These are phyloP conservation scores for Rhodotorula kratochvilovae DNA, from an alignment of 768 basidiomycete genomes.

Conservation along the genomic window DNA sequence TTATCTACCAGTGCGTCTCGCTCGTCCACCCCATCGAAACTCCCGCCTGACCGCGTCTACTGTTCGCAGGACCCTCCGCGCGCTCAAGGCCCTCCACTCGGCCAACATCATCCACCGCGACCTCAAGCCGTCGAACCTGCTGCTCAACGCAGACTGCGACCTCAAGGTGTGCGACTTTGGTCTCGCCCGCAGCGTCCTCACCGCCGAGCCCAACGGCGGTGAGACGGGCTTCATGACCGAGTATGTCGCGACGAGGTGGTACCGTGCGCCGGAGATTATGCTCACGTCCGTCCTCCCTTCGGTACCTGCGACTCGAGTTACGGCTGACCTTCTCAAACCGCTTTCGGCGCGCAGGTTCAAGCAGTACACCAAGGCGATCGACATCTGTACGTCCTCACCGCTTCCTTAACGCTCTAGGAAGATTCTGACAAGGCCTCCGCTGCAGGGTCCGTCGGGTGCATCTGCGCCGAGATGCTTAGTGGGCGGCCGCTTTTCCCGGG, in stretches of 20 bases:
- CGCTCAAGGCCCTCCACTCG: conserved; percentile 88
- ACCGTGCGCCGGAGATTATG: conserved; percentile 56
- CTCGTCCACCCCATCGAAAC: not conserved
- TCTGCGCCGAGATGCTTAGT: conserved; percentile 82
- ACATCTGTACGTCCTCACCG: conserved; percentile 45
- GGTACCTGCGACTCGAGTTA: no score
- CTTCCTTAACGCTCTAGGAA: not conserved
- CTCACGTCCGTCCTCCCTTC: conserved; percentile 44
- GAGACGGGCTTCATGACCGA: conserved; percentile 49
- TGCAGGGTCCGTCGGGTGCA: conserved; percentile 68
- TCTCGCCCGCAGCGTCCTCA: conserved; percentile 58
- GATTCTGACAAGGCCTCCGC: not conserved
- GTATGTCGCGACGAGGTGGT: conserved; percentile 88
- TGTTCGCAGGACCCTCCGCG: conserved; percentile 68
- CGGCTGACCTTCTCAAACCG: conserved; percentile 1
- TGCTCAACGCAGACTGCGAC: conserved; percentile 66
- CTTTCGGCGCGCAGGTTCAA: conserved; percentile 45
- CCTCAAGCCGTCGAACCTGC: conserved; percentile 89
- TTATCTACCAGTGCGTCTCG: conserved; percentile 70
- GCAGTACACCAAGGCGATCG: conserved; percentile 54
- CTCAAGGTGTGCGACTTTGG: conserved; percentile 62
- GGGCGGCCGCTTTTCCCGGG: conserved; percentile 94
- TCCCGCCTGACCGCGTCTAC: not conserved
- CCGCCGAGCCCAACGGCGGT: conserved; percentile 46
- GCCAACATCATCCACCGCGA: conserved; percentile 75